Base-by-base conservation (phyloP, 352 stramenopile species). In the Sclerospora graminicola region DNA sequence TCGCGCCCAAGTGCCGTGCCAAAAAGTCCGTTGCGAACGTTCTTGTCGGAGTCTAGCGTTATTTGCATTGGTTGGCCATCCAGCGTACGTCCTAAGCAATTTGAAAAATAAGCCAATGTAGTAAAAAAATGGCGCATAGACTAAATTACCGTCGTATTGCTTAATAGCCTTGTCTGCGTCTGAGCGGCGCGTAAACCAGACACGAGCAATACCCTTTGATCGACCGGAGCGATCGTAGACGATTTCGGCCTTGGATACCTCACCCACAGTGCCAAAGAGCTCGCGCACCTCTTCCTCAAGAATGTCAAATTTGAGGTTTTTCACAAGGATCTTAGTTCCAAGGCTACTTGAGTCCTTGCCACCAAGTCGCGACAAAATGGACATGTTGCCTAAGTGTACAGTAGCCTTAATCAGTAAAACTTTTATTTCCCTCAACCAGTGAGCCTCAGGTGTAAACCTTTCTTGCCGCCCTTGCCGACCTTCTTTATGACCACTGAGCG, bases 221-320 rank as follows among this genome's bases (percentile, higher is more conserved):
- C 77, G 70, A n/a, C 77, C 77, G 26, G 77, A 87, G 45, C 72
- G 75, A 50, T 89, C 77, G 56, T 87, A 87, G 42, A 85, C 67
- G 45, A 89, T 87, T 63, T 89, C 77, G 8, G 74, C 62, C 52
- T 89, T 87, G 20, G 54, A 66, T 33, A 89, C 77, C 38, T 84
- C 69, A 42, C 77, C 77, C 7, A 89, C 74, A 41, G 72, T 89
- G 33, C 59, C 60, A 41, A 89, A 89, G 24, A 89, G 68, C 62
- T 87, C 77, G 26, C 74, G 69, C 15, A 89, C 66, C 42, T 89
- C 77, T 47, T 89, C 77, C 48, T 89, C 77, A 18, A 89, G 47
- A 18, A 89, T 85, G 49, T 89, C 77, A 36, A 79, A 87, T 52
- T 87, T 87, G 9, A 89, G 66, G 58, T 89, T 89, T 53, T 84